Conservation (phyloP, 441 rosid genomes). For the Arabidopsis lyrata region DNA sequence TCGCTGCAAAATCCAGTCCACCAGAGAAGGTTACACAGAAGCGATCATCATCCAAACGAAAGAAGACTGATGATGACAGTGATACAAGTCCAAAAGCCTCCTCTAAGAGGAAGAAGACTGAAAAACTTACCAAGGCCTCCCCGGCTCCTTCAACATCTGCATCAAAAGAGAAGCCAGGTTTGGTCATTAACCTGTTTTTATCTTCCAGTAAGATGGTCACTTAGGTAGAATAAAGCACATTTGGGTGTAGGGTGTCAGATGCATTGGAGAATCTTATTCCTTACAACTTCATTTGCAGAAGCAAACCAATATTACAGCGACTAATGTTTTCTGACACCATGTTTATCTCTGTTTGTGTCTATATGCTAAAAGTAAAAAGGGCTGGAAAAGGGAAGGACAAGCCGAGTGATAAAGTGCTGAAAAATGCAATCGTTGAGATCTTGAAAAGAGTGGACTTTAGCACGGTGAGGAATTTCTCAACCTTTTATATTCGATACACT, state of each 20-base stretch:
- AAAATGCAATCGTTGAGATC: slow-evolving; percentile 77
- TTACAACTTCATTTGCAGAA: too few relatives aligned
- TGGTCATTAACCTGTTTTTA: slow-evolving; percentile 19
- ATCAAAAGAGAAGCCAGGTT: slow-evolving; percentile 71
- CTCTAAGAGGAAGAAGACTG: slow-evolving; percentile 70
- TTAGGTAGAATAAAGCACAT: slow-evolving; percentile 5
- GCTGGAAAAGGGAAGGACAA: slow-evolving; percentile 69
- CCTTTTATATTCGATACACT: not conserved
- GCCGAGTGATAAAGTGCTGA: slow-evolving; percentile 68
- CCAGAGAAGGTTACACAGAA: slow-evolving; percentile 58
- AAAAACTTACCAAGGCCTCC: slow-evolving; percentile 53
- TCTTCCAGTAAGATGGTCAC: slow-evolving; percentile 8
- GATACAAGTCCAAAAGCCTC: slow-evolving; percentile 66
- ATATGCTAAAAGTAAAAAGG: slow-evolving; percentile 53
- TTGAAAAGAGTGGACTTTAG: slow-evolving; percentile 91
- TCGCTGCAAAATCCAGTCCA: slow-evolving; percentile 54
- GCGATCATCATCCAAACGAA: slow-evolving; percentile 53
- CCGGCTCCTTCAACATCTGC: slow-evolving; percentile 59
- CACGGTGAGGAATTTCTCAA: slow-evolving; percentile 63
- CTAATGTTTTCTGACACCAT: slow-evolving; percentile 34
- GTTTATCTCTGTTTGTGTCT: slow-evolving; percentile 25
- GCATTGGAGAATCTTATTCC: slow-evolving; percentile 11
- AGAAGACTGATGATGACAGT: slow-evolving; percentile 62
- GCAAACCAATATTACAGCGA: slow-evolving; percentile 15
- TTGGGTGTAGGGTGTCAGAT: slow-evolving; percentile 21